These are phyloP conservation scores for Naganishia vaughanmartiniae DNA, from an alignment of 768 basidiomycete genomes.

Conservation along the genomic window DNA sequence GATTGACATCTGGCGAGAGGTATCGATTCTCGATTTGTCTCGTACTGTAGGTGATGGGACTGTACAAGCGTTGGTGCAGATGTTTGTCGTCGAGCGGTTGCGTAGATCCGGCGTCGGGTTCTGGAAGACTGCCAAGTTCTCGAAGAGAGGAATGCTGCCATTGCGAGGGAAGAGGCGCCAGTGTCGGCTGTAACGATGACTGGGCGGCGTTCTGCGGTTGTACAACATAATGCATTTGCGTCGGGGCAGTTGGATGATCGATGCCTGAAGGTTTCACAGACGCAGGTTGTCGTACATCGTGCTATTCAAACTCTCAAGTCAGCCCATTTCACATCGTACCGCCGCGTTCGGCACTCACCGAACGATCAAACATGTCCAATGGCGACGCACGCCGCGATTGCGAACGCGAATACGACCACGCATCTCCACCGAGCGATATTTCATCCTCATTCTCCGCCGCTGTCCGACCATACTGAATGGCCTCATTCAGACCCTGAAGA, in stretches of 20 bases:
- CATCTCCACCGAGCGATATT: conserved; percentile 10
- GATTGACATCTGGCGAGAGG: conserved; percentile 2
- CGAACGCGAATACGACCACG: conserved; percentile 3
- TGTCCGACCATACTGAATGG: neutral
- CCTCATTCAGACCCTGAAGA: neutral
- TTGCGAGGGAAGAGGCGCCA: neutral
- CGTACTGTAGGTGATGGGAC: neutral
- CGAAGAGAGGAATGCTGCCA: neutral
- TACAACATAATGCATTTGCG: neutral
- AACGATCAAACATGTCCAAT: neutral
- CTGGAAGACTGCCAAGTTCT: neutral
- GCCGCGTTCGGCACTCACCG: neutral
- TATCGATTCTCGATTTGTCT: conserved; percentile 2
- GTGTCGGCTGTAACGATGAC: neutral
- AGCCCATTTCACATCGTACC: neutral
- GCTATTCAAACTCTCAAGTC: neutral
- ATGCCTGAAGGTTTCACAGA: neutral
- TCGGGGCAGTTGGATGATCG: neutral
- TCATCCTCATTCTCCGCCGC: conserved; percentile 7
- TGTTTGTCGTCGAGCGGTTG: neutral
- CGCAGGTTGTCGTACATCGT: neutral
- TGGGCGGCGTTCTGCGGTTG: neutral
- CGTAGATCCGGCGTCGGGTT: neutral
- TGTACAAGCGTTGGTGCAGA: neutral
- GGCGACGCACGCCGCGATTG: neutral